Conservation (phyloP, 2,329 filamentous ascomycete species). For the Endothia cerciana region DNA sequence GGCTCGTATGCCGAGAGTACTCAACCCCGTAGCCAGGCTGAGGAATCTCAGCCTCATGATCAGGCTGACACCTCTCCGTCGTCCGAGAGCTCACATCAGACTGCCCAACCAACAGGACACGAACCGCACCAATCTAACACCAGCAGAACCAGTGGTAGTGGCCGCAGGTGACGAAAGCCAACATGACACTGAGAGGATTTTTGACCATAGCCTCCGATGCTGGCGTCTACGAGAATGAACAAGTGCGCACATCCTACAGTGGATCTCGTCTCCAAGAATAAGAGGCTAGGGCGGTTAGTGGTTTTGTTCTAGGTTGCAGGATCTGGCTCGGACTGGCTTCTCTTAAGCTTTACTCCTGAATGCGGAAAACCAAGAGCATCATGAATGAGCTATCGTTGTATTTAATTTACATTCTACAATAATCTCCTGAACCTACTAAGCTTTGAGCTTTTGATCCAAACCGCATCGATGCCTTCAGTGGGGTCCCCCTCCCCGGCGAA, state of each 20-base stretch:
- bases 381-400: background rate
- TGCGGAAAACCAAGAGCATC: background rate
- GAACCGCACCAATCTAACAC: background rate
- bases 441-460: no score
- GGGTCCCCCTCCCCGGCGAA: no score
- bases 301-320: background rate
- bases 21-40: background rate
- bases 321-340: background rate
- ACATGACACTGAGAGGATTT: background rate
- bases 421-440: background rate
- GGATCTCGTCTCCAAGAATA: background rate
- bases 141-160: background rate
- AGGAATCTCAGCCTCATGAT: background rate
- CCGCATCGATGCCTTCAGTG: no score
- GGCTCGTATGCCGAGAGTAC: background rate
- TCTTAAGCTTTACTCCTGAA: background rate
- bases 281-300: background rate
- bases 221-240: background rate
- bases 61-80: background rate
- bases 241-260: background rate
- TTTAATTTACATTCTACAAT: background rate
- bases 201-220: background rate
- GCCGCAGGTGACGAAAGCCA: background rate
- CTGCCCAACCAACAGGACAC: background rate
- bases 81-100: background rate